Base-by-base conservation (phyloP, 305 asterid species). In the Vinca major region DNA sequence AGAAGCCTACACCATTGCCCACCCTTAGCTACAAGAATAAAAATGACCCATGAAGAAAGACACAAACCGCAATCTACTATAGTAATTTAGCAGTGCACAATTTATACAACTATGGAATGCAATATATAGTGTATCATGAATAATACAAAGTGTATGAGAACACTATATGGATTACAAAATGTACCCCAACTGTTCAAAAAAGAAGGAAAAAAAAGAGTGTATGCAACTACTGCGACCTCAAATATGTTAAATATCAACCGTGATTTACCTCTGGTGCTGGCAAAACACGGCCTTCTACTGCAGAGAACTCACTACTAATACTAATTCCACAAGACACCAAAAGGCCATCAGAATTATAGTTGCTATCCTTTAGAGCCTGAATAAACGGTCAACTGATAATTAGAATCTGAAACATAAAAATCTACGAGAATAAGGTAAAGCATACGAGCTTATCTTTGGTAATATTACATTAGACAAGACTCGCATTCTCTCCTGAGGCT, bases 401-500 rank as follows among this genome's bases (percentile, higher is more conserved):
- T 52, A 74, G 44, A 75, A 58, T 12, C 9, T 26, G 48, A 63
- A 70, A 52, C 17, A 66, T 20, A 63, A 66, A 67, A 4, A 26
- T 9, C 8, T 4, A 41, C 5, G 45, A 4, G 8, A n/a, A 8
- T 14, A 63, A 37, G 55, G 40, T 53, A 41, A 41, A 61, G 17
- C 10, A 41, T 40, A 75, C 33, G 6, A 8, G 53, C 20, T 44
- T 41, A 57, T 36, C 45, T 12, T 13, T 14, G 49, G 3, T 9
- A 0, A 39, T 26, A 12, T 71, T 76, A 86, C 94, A 19, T 82
- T 75, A 11, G 75, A 73, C 73, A 88, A 77, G 45, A 80, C 71
- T 6, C 16, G 53, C 88, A 85, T 90, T 79, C 92, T 81, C 74
- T 85, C 92, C 2, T 63, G 82, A 1, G 96, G 97, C 78, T 88